Evolutionary conservation across 2,329 filamentous ascomycete genomes (phyloP).

Genomic region (Fusarium sacchari): DNA sequence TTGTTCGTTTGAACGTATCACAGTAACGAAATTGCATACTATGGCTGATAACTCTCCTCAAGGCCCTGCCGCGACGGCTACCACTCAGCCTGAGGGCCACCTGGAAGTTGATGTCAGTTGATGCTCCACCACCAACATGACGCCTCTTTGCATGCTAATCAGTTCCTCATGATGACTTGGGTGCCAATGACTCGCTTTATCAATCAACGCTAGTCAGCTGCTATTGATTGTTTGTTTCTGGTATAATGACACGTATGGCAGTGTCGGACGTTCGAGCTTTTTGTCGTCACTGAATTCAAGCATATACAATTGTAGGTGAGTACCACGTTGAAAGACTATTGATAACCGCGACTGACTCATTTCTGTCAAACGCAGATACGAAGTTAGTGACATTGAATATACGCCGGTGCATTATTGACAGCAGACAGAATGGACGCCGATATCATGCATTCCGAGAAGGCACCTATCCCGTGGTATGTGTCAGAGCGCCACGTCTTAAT

Average conservation of each 20-base stretch:
- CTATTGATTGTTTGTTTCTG: rapidly evolving
- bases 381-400: not conserved
- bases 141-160: not conserved
- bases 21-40: not conserved
- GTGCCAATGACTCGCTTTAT: not conserved
- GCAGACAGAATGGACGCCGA: conserved; percentile 4
- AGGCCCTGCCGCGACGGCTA: not conserved
- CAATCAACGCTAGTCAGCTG: not conserved
- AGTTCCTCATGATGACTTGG: not conserved
- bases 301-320: conserved; percentile 21
- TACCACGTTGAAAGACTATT: rapidly evolving
- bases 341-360: rapidly evolving
- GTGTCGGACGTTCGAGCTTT: conserved; percentile 7
- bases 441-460: conserved; percentile 32
- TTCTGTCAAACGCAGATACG: not conserved
- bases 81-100: not conserved
- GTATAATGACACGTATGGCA: not conserved
- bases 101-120: conserved; percentile 4
- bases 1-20: not conserved
- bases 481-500: rapidly evolving
- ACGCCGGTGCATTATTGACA: not conserved
- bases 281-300: conserved; percentile 24
- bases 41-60: not conserved
- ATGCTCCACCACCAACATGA: rapidly evolving
- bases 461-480: conserved; percentile 8